Base-by-base conservation (phyloP, 2,329 filamentous ascomycete species). In the Beauveria rudraprayagi region DNA sequence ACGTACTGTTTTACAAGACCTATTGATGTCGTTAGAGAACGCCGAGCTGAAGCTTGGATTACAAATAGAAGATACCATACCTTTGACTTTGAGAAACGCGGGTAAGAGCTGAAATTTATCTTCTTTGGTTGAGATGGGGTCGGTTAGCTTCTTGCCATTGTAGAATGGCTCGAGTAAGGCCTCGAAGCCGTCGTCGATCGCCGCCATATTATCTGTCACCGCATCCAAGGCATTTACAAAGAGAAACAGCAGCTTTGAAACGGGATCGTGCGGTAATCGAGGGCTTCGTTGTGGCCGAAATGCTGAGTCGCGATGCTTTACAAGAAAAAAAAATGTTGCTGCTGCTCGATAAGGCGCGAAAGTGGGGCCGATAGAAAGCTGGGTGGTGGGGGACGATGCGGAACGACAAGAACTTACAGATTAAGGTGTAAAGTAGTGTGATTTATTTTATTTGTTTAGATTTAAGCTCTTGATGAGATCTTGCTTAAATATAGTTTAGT, bases 81-180 rank as follows among this genome's bases (percentile, higher is more conserved):
- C 92, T 76, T 99, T 99, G 69, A 97, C 92, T 75, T 97, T 97
- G 62, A 99, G 79, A 74, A 99, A 99, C n/a, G 94, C 94, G 0
- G 94, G 95, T 30, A 99, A 78, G 47, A 99, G 81, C 73, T 97
- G 96, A 85, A 93, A 97, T 80, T 99, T 99, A 78, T 99, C 94
- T 70, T 89, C 82, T 67, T 80, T 82, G 60, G 80, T 85, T 30
- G 80, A 85, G 66, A 87, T 84, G 47, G 83, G 82, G 68, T 87
- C 84, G 1, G 83, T 87, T 62, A 87, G 77, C 72, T 83, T 84
- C 75, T 87, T 87, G 70, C 84, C 84, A 67, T 87, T 86, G 72
- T 87, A 87, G 68, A 87, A 86, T 34, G 84, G 84, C 78, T 86
- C 83, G 63, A 87, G 72, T 52, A 87, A 81, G 70, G 84, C 84